A percentile compares a stretch with the other conserved stretches of the same genome.
phyloP scores from a whole-genome alignment of 2,329 filamentous ascomycete genomes.

The Cytospora paraplurivora region DNA sequence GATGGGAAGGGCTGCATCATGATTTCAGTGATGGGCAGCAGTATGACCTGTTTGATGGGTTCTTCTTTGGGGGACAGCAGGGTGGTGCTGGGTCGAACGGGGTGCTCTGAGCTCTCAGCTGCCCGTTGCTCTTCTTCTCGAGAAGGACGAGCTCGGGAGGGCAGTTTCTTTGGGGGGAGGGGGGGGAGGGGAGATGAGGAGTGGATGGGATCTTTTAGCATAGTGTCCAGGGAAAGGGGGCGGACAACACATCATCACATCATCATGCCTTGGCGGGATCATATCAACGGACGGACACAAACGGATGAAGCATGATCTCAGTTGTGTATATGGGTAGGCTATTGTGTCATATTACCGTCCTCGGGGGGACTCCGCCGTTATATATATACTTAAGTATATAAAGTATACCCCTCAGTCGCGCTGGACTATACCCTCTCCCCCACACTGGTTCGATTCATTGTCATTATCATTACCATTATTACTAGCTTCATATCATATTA shows the following conservation, averaged over 20 bases:
- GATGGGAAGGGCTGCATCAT: constrained; percentile 64
- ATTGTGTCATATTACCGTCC: background rate
- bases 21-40: constrained; percentile 63
- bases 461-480: no score
- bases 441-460: background rate
- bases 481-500: background rate
- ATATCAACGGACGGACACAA: background rate
- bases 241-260: background rate
- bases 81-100: constrained; percentile 37
- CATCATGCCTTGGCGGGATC: background rate
- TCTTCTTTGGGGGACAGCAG: constrained; percentile 67
- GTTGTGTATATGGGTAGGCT: constrained; percentile 1
- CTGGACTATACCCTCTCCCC: background rate
- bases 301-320: background rate
- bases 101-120: constrained; percentile 4
- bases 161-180: background rate
- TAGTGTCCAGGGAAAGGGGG: background rate
- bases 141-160: no score
- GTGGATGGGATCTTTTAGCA: background rate
- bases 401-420: background rate
- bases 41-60: constrained; percentile 71
- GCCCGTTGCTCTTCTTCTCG: background rate
- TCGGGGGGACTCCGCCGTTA: background rate
- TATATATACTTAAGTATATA: background rate
- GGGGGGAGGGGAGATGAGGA: background rate